phyloP scores from a whole-genome alignment of 1,284 basidiomycete genomes.

The Malassezia dermatis region DNA sequence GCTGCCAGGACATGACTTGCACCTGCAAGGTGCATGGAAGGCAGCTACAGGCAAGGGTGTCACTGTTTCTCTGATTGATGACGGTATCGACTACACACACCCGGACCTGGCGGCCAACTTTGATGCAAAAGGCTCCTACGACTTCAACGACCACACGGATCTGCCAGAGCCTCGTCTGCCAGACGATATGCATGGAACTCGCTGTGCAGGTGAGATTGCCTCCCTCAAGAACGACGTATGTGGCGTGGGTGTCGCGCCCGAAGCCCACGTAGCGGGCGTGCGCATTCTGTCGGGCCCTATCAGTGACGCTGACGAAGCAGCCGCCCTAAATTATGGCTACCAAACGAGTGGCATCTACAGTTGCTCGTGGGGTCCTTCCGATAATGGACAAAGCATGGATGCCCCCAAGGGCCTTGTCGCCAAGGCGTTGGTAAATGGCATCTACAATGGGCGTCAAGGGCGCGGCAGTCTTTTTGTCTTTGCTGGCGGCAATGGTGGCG shows the following conservation, averaged over 20 bases:
- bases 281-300: slow-evolving; percentile 95
- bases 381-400: slow-evolving; percentile 91
- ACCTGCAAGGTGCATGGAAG: slow-evolving; percentile 72
- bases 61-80: slow-evolving; percentile 82
- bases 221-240: slow-evolving; percentile 91
- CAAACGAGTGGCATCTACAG: slow-evolving; percentile 87
- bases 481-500: slow-evolving; percentile 91
- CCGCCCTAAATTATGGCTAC: slow-evolving; percentile 83
- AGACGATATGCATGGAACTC: slow-evolving; percentile 94
- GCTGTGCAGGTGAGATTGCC: slow-evolving; percentile 96
- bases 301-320: slow-evolving; percentile 92
- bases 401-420: slow-evolving; percentile 81
- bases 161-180: slow-evolving; percentile 75
- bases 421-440: slow-evolving; percentile 88
- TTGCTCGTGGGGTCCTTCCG: slow-evolving; percentile 96
- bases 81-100: slow-evolving; percentile 83
- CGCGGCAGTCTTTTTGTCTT: slow-evolving; percentile 94
- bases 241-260: slow-evolving; percentile 86
- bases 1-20: slow-evolving; percentile 60
- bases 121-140: slow-evolving; percentile 78
- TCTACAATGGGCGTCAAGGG: slow-evolving; percentile 77
- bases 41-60: slow-evolving; percentile 74
- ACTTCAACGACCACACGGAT: slow-evolving; percentile 86
- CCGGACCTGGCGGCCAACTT: slow-evolving; percentile 82
- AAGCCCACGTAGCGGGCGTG: slow-evolving; percentile 80